These are phyloP conservation scores for Penicillium fuscoglaucum DNA, from an alignment of 2,329 filamentous ascomycete species.

Conservation along the genomic window DNA sequence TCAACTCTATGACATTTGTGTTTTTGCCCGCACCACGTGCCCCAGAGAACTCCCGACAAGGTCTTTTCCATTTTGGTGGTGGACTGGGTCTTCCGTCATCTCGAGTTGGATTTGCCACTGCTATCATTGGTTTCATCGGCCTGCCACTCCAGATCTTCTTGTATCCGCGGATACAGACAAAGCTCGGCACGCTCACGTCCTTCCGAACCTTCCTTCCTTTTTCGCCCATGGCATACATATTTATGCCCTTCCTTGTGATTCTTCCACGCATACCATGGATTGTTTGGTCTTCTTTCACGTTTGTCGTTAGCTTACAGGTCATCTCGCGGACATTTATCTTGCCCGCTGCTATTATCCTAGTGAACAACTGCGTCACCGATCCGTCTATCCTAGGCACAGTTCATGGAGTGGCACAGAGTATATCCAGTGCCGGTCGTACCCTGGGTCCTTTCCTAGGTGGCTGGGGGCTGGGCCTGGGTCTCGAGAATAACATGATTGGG, in stretches of 20 bases:
- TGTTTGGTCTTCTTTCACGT: constrained; percentile 65
- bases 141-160: constrained; percentile 69
- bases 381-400: constrained; percentile 58
- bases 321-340: constrained; percentile 69
- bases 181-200: constrained; percentile 66
- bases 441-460: constrained; percentile 58
- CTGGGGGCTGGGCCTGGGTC: constrained; percentile 55
- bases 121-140: constrained; percentile 73
- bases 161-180: constrained; percentile 67
- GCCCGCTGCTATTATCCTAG: constrained; percentile 58
- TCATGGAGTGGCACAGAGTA: constrained; percentile 60
- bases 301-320: constrained; percentile 68
- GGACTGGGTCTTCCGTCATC: constrained; percentile 72
- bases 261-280: constrained; percentile 57
- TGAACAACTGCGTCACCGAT: constrained; percentile 62
- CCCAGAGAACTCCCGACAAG: constrained; percentile 42
- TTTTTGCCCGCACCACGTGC: constrained; percentile 72
- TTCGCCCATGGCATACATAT: constrained; percentile 69
- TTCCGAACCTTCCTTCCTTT: constrained; percentile 69
- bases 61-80: constrained; percentile 62
- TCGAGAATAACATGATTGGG: constrained; percentile 56
- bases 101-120: constrained; percentile 74
- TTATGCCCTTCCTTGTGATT: constrained; percentile 70
- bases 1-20: constrained; percentile 73
- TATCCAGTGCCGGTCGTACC: constrained; percentile 55